Base-by-base conservation (phyloP, 2,329 filamentous ascomycete species). In the Scytalidium lignicola region DNA sequence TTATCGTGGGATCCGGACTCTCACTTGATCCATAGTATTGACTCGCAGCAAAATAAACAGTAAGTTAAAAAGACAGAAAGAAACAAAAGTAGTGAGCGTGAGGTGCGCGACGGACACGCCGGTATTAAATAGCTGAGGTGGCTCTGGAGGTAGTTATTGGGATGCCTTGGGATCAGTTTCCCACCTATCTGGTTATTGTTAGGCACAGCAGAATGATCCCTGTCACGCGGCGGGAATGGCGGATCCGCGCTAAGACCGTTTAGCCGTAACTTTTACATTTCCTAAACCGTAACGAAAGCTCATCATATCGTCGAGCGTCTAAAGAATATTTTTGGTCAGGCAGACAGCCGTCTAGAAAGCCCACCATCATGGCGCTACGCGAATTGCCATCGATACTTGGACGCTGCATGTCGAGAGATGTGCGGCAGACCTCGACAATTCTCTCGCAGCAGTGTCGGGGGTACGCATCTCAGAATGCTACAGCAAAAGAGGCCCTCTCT, bases 311-410 rank as follows among this genome's bases (percentile, higher is more conserved):
- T 37, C 32, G n/a, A 17, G 15, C 32, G 32, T 37, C n/a, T 13
- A 37, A 37, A 17, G 32, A 37, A 17, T 37, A 15, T 37, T 26
- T 26, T 26, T 26, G 23, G 32, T 5, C 32, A 39, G 44, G 26
- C 22, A 46, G 26, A 17, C 18, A 43, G 10, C 22, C 5, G 23
- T 26, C n/a, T 37, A 5, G 32, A 4, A 37, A 5, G 15, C 21
- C 26, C 15, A 43, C 32, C 52, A 54, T 42, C 48, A 67, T 67
- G 65, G 62, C 64, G 22, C 52, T 62, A 46, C 59, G 58, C 55
- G 61, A 66, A 47, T 45, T 65, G 37, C 56, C 62, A 1, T 59
- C 58, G 50, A 54, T 57, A 37, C 50, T 66, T 15, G 52, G 58
- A 51, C 59, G 59, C 32, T 50, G 61, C 42, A 52, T 55, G 1